A percentile compares a stretch with the other conserved stretches of the same genome.
phyloP scores from a whole-genome alignment of 2,329 filamentous ascomycete genomes.

The Diaporthe sp. region DNA sequence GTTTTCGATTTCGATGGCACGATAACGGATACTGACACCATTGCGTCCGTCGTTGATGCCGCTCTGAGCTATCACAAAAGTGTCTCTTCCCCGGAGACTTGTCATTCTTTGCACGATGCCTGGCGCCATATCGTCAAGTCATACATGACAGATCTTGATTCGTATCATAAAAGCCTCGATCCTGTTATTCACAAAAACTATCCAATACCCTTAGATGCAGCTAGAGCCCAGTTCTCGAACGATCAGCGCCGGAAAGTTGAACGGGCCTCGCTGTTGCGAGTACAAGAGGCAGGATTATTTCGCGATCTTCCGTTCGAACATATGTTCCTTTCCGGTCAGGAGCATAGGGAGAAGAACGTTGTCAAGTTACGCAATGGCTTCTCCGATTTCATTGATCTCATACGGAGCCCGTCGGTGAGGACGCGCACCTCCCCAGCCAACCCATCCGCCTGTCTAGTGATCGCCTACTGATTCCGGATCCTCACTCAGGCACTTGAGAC shows the following conservation, averaged over 20 bases:
- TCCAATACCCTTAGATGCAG: not conserved
- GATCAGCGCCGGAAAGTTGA: slow-evolving; percentile 58
- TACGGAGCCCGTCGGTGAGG: slow-evolving; percentile 19
- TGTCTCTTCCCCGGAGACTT: not conserved
- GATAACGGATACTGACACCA: slow-evolving; percentile 69
- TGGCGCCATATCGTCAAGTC: slow-evolving; percentile 62
- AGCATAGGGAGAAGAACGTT: slow-evolving; percentile 51
- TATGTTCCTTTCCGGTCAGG: slow-evolving; percentile 56
- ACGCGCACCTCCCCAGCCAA: not conserved
- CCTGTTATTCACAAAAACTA: not conserved
- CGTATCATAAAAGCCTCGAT: slow-evolving; percentile 49
- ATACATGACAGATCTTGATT: slow-evolving; percentile 60
- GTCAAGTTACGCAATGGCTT: slow-evolving; percentile 59
- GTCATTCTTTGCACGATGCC: slow-evolving; percentile 47
- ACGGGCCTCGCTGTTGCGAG: slow-evolving; percentile 59
- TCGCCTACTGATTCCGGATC: not conserved
- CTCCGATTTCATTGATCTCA: slow-evolving; percentile 46
- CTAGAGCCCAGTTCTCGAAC: not conserved
- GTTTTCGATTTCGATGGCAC: slow-evolving; percentile 73
- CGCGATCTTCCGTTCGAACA: slow-evolving; percentile 51
- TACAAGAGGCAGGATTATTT: slow-evolving; percentile 62
- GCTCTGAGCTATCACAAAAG: slow-evolving; percentile 55
- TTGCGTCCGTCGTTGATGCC: slow-evolving; percentile 60
- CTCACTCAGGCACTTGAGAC: not conserved
- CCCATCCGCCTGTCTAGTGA: not conserved